Conservation (phyloP, 2,329 filamentous ascomycete species). For the Neonectria punicea region DNA sequence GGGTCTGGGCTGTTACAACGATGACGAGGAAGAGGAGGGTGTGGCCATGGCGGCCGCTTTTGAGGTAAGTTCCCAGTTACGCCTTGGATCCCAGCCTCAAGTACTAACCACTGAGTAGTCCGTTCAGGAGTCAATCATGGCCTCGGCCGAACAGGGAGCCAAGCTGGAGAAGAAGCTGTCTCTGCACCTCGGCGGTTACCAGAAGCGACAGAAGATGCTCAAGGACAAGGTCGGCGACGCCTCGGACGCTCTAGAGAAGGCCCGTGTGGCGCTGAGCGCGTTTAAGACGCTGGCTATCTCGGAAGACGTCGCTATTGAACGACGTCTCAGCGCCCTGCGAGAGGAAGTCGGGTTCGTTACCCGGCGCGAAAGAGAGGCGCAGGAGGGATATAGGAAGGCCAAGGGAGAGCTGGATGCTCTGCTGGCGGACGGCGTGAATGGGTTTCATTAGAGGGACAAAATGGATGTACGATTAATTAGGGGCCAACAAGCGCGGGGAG, state of each 20-base stretch:
- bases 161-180: slow-evolving; percentile 95
- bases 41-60: slow-evolving; percentile 76
- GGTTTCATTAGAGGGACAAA: slow-evolving; percentile 48
- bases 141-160: slow-evolving; percentile 81
- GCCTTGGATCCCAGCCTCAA: not conserved
- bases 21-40: slow-evolving; percentile 76
- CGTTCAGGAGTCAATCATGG: slow-evolving; percentile 78
- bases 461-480: slow-evolving; percentile 37
- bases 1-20: slow-evolving; percentile 82
- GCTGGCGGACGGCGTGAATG: slow-evolving; percentile 48
- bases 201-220: slow-evolving; percentile 83
- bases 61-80: slow-evolving; percentile 64
- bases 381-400: slow-evolving; percentile 81
- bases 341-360: slow-evolving; percentile 87
- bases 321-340: slow-evolving; percentile 77
- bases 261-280: slow-evolving; percentile 75
- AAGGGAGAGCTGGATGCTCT: slow-evolving; percentile 82
- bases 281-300: slow-evolving; percentile 81
- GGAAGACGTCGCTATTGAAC: slow-evolving; percentile 80
- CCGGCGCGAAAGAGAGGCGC: slow-evolving; percentile 86
- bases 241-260: slow-evolving; percentile 77
- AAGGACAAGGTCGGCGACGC: slow-evolving; percentile 83
- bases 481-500: slow-evolving; percentile 24
- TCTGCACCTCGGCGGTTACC: slow-evolving; percentile 89
- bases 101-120: slow-evolving; percentile 56